phyloP scores from a whole-genome alignment of 306 rosid genomes.

The Quercus alba region DNA sequence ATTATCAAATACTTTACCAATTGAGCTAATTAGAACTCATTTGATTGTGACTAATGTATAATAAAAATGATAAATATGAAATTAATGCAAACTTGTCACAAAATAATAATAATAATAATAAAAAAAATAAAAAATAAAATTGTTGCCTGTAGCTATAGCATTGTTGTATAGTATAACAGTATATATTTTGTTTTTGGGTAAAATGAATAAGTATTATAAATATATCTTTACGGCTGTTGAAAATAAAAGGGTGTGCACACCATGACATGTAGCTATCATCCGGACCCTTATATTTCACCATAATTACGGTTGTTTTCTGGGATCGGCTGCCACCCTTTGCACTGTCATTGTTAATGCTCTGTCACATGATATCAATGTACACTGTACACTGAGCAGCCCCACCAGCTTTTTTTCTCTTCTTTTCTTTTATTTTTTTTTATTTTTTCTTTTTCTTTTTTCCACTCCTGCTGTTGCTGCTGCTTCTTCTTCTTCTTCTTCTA shows the following conservation, averaged over 20 bases:
- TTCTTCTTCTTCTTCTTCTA: not conserved
- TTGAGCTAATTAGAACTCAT: rapidly evolving
- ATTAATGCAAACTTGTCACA: too few species aligned
- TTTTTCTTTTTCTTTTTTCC: not conserved
- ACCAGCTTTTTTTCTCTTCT: not conserved
- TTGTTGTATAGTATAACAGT: too few species aligned
- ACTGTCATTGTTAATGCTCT: constrained; percentile 45
- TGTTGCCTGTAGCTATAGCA: too few species aligned
- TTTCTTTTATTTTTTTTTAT: not conserved
- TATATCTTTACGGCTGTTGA: constrained; percentile 26
- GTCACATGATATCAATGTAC: constrained; percentile 13
- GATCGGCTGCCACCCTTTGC: constrained; percentile 56
- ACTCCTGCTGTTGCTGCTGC: too few species aligned
- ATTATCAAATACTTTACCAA: rapidly evolving
- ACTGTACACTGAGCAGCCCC: not conserved
- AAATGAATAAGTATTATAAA: too few species aligned
- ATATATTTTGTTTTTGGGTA: too few species aligned
- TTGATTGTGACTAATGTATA: too few species aligned
- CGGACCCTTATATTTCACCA: constrained; percentile 13
- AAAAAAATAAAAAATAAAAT: too few species aligned
- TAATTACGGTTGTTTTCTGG: constrained; percentile 45
- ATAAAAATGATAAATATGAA: too few species aligned
- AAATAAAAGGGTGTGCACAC: not conserved
- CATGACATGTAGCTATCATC: constrained; percentile 25
- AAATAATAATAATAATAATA: too few species aligned